Evolutionary conservation across 495 filamentous ascomycete genomes (phyloP), one percentile per base, ranked within the genome.

Genomic region (Pyrenula massariospora): DNA sequence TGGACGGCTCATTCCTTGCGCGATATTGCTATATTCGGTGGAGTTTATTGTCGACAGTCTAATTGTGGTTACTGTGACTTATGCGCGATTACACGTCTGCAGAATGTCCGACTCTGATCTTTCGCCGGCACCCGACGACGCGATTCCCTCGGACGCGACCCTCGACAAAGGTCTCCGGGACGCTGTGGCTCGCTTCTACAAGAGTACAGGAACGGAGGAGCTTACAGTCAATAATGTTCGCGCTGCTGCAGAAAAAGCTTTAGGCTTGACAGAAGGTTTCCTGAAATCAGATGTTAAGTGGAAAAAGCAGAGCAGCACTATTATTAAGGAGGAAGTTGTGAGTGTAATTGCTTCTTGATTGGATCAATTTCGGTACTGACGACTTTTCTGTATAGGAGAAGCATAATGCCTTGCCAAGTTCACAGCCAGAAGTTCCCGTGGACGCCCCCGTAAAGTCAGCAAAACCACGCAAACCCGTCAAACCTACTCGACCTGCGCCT

Each of bases 221-320:
- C 72, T 95, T 31, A 90, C 90, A 0, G 80, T 95, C 63, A 91
- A 89, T 57, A 74, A 77, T 49, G 81, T 89, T 49, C 86, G 92
- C 42, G 72, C 80, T 31, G 73, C 73, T 1, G 84, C 80, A 2
- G 89, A 92, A 62, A 69, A 82, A 60, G 65, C 84, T 49, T 67
- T 91, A 5, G 74, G 69, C 23, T 77, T 98, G 1, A 75, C 78
- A 2, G 71, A 78, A 2, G 87, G 80, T 0, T 95, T 88, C 62
- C 83, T 95, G 63, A 88, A 84, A 60, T 66, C 57, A 22, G 68
- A 79, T 48, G 66, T 60, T 2, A 66, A 76, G 19, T 96, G 92
- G 93, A 94, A 93, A 62, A 65, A 72, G n/a, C 79, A 77, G 60
- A 94, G 89, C 69, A 89, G 75, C 19, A 65, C 5, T 52, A 64